A percentile compares a stretch with the other conserved stretches of the same genome.
Evolutionary conservation across 805 yeast genomes (phyloP).

Genomic region (Monosporozyma solicola): DNA sequence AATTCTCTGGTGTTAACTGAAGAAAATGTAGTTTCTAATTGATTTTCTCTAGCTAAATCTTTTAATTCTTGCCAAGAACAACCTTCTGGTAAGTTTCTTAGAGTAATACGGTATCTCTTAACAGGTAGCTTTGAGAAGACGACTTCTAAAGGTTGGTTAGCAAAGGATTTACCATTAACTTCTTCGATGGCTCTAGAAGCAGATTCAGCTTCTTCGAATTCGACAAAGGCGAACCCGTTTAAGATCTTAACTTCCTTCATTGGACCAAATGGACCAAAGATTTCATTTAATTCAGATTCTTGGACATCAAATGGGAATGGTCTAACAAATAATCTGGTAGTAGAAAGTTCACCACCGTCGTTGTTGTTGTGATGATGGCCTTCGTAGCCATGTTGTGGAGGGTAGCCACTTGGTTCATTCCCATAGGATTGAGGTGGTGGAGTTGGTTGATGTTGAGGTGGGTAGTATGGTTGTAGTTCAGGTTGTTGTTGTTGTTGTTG

Average conservation of each 20-base stretch:
- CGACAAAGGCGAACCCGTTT: conserved; percentile 86
- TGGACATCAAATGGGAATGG: conserved; percentile 49
- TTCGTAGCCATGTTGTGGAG: neutral
- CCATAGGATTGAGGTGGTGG: conserved; percentile 15
- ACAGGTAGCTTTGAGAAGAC: conserved; percentile 41
- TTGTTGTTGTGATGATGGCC: conserved; percentile 10
- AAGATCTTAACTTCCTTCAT: conserved; percentile 58
- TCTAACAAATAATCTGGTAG: conserved; percentile 47
- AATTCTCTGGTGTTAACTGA: conserved; percentile 39
- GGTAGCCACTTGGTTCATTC: conserved; percentile 10
- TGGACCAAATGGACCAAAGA: conserved; percentile 58
- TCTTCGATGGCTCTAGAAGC: conserved; percentile 70
- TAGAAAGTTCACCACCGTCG: conserved; percentile 32
- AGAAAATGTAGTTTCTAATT: conserved; percentile 52
- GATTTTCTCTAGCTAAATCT: conserved; percentile 79
- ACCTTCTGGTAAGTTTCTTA: conserved; percentile 62
- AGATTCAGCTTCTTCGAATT: conserved; percentile 62
- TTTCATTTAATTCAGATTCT: conserved; percentile 57
- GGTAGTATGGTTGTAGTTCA: conserved; percentile 16
- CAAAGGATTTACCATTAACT: conserved; percentile 62
- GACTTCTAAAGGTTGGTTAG: conserved; percentile 40
- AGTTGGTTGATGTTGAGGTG: conserved; percentile 11
- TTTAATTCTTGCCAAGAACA: conserved; percentile 84
- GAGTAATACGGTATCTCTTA: conserved; percentile 66
- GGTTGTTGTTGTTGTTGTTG: conserved; percentile 10